Base-by-base conservation (phyloP, 345 rosid species). In the Brassica juncea region DNA sequence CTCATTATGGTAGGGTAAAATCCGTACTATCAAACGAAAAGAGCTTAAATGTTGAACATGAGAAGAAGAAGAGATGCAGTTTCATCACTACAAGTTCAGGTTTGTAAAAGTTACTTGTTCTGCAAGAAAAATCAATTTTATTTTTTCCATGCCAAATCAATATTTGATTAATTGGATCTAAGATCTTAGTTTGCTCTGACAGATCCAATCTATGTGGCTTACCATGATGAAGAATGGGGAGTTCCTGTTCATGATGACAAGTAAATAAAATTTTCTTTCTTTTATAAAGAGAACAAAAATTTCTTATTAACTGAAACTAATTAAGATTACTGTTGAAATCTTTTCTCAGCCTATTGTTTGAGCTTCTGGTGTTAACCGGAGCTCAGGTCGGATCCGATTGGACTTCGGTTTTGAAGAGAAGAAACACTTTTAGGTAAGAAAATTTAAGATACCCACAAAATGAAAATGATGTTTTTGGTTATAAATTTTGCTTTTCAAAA, bases 161-260 rank as follows among this genome's bases (percentile, higher is more conserved):
- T 1, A 57, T 30, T 30, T 37, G 52, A 73, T n/a, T 67, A 30
- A 35, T 28, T 30, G 32, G 11, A 66, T 72, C 37, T 23, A 55
- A 71, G 14, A 42, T 34, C 5, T 68, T 68, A 2, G 23, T 28
- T 55, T 64, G 5, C 69, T 68, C 9, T 30, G 4, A 27, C 87
- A 91, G 93, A 92, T 85, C 91, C 90, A 37, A 66, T 87, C 30
- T 90, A 87, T 74, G 89, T 90, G 12, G 89, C 88, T 77, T 92
- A 88, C 83, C 93, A 90, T 78, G 93, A 92, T 70, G 77, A 84
- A 70, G 97, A 90, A 86, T 91, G 97, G 94, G 97, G 97, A 69
- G 90, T 91, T 70, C 88, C 94, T 34, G 88, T 86, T 37, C 89
- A 92, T 66, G 88, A 90, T 82, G 97, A 92, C 74, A 86, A 73